phyloP scores from a whole-genome alignment of 495 filamentous ascomycete genomes.

The Talaromyces liani region DNA sequence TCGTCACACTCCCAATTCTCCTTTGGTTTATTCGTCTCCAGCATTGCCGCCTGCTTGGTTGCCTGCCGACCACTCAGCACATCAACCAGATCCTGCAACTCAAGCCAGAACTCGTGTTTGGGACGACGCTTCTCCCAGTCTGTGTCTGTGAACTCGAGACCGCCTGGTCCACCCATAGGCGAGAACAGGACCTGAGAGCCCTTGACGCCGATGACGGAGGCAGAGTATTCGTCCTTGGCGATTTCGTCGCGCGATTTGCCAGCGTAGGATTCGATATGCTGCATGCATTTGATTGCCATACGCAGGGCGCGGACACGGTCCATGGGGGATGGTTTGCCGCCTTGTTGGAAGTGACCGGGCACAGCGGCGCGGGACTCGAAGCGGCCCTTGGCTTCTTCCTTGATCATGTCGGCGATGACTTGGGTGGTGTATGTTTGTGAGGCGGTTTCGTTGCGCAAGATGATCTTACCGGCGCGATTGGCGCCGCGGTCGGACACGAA shows the following conservation, averaged over 20 bases:
- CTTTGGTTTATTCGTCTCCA: background rate
- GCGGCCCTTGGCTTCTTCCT: constrained; percentile 81
- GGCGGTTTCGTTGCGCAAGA: constrained; percentile 89
- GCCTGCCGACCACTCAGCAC: constrained; percentile 65
- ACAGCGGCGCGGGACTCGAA: constrained; percentile 93
- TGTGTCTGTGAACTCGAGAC: constrained; percentile 75
- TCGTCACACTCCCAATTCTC: constrained; percentile 27
- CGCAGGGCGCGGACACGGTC: constrained; percentile 89
- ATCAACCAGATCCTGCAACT: constrained; percentile 74
- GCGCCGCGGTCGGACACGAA: constrained; percentile 85
- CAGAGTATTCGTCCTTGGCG: constrained; percentile 58
- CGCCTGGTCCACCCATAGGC: constrained; percentile 54
- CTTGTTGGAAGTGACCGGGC: constrained; percentile 95
- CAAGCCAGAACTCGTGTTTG: constrained; percentile 78
- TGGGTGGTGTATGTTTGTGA: constrained; percentile 86
- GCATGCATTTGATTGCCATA: constrained; percentile 83
- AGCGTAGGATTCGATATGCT: constrained; percentile 75
- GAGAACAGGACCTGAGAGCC: constrained; percentile 84
- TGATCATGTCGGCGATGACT: constrained; percentile 91
- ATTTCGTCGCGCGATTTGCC: constrained; percentile 60
- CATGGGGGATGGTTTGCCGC: constrained; percentile 89
- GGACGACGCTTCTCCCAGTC: constrained; percentile 89
- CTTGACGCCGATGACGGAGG: constrained; percentile 83
- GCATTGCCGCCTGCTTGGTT: constrained; percentile 14
- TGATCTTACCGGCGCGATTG: constrained; percentile 85